Evolutionary conservation across 2,329 filamentous ascomycete species (phyloP).

Genomic region (Cladosporium cucumerinum): DNA sequence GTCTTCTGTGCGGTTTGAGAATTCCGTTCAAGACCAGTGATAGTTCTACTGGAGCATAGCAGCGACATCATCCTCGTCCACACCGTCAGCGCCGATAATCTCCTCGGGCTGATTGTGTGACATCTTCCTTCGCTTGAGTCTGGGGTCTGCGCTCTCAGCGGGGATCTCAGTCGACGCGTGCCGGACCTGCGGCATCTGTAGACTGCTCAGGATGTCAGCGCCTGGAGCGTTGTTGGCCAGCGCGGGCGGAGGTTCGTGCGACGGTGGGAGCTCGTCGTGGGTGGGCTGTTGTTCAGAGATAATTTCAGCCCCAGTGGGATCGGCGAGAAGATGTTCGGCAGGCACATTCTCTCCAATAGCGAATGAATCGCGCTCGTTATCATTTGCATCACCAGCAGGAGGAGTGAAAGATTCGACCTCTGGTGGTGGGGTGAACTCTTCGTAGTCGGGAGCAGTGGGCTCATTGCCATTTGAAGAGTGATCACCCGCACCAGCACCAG

Average conservation of each 20-base stretch:
- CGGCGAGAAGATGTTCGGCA: conserved; percentile 27
- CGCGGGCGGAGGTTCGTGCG: conserved; percentile 24
- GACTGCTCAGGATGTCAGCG: conserved; percentile 29
- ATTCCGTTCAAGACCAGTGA: not conserved
- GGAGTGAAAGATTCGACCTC: conserved; percentile 79
- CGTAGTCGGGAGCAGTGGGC: conserved; percentile 25
- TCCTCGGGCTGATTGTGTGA: conserved; percentile 31
- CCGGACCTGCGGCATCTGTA: conserved; percentile 25
- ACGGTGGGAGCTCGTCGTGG: conserved; percentile 31
- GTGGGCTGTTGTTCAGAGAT: conserved; percentile 28
- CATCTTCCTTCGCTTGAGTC: conserved; percentile 37
- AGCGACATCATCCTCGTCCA: conserved; percentile 35
- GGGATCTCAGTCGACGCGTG: conserved; percentile 28
- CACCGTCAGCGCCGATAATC: conserved; percentile 30
- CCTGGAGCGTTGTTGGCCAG: conserved; percentile 20
- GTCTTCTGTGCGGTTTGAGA: not conserved
- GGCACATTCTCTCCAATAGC: conserved; percentile 15
- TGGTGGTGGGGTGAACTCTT: conserved; percentile 63
- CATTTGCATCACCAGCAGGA: conserved; percentile 42
- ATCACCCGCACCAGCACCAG: conserved; percentile 19
- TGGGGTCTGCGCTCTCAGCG: conserved; percentile 28
- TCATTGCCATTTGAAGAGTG: conserved; percentile 16
- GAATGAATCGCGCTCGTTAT: conserved; percentile 14
- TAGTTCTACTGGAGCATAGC: conserved; percentile 26
- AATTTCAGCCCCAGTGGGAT: conserved; percentile 40